These are phyloP conservation scores for Neonectria hederae DNA, from an alignment of 2,329 filamentous ascomycete species.

Conservation along the genomic window DNA sequence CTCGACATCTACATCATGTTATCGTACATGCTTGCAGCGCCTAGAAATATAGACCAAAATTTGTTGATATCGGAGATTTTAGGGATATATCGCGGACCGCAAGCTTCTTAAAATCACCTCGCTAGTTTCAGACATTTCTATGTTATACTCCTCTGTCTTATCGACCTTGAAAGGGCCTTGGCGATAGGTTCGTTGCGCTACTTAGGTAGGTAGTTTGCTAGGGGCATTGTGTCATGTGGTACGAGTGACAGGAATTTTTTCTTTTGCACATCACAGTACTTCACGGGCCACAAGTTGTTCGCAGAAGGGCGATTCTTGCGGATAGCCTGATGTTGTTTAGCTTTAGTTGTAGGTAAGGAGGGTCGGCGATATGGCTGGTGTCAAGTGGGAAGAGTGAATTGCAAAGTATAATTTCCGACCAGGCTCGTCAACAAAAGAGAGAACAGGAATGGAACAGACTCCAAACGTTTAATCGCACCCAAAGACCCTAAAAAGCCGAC, in stretches of 20 bases:
- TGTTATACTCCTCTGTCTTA: background rate
- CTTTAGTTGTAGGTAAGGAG: background rate
- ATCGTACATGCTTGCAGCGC: background rate
- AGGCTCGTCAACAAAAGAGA: no score
- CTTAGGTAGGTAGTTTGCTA: no score
- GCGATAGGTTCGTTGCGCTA: no score
- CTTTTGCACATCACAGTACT: no score
- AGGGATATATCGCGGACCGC: background rate
- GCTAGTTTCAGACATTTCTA: fast-evolving
- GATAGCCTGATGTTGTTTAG: background rate
- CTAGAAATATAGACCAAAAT: background rate
- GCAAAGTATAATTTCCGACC: background rate
- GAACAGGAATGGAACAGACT: background rate
- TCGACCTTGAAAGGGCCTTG: background rate
- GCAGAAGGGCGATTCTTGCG: background rate
- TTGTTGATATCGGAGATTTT: background rate
- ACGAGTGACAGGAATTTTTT: background rate
- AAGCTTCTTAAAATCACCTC: background rate
- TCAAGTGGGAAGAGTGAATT: no score
- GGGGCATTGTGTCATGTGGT: background rate
- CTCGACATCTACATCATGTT: background rate
- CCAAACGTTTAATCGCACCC: no score
- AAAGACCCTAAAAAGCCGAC: background rate
- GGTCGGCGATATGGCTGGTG: no score
- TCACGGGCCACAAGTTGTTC: background rate